phyloP scores from a whole-genome alignment of 257 asterid genomes.

The Ilex aquifolium region DNA sequence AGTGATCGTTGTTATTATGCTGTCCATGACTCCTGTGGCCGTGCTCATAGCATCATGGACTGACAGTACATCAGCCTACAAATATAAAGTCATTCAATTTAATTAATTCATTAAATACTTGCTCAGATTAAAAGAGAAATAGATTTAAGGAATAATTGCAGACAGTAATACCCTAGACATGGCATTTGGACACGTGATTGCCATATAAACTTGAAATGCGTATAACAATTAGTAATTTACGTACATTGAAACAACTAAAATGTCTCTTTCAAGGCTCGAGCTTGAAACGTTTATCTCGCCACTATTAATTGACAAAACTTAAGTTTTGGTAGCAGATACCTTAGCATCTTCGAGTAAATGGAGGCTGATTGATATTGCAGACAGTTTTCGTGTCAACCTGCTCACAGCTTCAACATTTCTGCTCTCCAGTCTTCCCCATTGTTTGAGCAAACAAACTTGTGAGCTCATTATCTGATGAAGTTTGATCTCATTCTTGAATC shows the following conservation, averaged over 20 bases:
- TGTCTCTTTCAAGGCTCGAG: too few relatives aligned
- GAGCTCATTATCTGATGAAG: constrained; percentile 27
- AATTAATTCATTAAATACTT: too few relatives aligned
- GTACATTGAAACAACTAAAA: too few relatives aligned
- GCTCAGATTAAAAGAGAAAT: neutral
- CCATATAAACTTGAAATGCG: neutral
- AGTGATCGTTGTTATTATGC: constrained; percentile 28
- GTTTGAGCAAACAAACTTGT: constrained; percentile 40
- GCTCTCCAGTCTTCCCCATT: constrained; percentile 55
- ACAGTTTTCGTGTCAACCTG: constrained; percentile 54
- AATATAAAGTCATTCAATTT: too few relatives aligned
- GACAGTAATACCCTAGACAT: too few relatives aligned
- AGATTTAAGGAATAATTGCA: too few relatives aligned
- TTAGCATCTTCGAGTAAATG: constrained; percentile 47
- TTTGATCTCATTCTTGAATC: constrained; percentile 40
- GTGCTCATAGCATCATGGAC: constrained; percentile 36
- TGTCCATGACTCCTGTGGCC: constrained; percentile 38
- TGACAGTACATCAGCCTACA: constrained; percentile 35
- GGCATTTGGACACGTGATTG: neutral
- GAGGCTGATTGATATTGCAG: constrained; percentile 53
- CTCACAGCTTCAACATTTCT: constrained; percentile 57
- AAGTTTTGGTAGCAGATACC: constrained; percentile 20
- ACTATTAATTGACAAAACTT: neutral
- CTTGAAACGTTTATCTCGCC: too few relatives aligned
- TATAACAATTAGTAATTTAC: too few relatives aligned